Conservation (phyloP, 768 basidiomycete species). For the Auriscalpium microsporum region DNA sequence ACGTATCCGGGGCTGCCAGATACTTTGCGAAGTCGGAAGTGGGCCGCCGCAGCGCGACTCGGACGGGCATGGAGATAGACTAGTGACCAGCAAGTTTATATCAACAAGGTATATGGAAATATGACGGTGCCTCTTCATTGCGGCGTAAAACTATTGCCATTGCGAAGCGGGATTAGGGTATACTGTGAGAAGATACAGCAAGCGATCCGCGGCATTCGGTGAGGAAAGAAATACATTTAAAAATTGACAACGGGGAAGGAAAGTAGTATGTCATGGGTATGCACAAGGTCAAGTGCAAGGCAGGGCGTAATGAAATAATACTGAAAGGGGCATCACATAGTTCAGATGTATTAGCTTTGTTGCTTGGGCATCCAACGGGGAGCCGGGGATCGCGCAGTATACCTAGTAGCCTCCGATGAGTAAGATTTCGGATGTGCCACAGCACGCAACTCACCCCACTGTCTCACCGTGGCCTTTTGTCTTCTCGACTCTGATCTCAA, state of each 20-base stretch:
- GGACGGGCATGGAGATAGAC: no score
- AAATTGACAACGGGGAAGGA: not conserved
- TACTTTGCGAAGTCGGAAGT: no score
- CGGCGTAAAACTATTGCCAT: no score
- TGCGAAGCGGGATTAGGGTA: not conserved
- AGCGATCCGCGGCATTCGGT: not conserved
- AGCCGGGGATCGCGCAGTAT: slow-evolving; percentile 21
- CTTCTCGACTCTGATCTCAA: slow-evolving; percentile 82
- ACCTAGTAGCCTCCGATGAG: slow-evolving; percentile 12
- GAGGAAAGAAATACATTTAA: not conserved
- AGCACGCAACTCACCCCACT: slow-evolving; percentile 46
- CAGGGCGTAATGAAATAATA: not conserved
- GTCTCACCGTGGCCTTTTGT: slow-evolving; percentile 78
- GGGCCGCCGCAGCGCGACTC: no score
- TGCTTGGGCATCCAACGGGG: slow-evolving; percentile 19
- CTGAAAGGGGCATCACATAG: not conserved
- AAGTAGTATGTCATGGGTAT: not conserved
- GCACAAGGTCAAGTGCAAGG: not conserved
- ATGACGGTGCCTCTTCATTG: no score
- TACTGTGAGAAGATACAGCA: slow-evolving; percentile 5
- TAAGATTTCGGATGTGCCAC: not conserved
- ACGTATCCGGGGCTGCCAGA: no score
- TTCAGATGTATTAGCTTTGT: not conserved
- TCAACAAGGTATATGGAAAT: no score
- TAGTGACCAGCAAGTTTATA: no score